Conservation (phyloP, 2,329 filamentous ascomycete species). For the Trichoderma endophyticum region DNA sequence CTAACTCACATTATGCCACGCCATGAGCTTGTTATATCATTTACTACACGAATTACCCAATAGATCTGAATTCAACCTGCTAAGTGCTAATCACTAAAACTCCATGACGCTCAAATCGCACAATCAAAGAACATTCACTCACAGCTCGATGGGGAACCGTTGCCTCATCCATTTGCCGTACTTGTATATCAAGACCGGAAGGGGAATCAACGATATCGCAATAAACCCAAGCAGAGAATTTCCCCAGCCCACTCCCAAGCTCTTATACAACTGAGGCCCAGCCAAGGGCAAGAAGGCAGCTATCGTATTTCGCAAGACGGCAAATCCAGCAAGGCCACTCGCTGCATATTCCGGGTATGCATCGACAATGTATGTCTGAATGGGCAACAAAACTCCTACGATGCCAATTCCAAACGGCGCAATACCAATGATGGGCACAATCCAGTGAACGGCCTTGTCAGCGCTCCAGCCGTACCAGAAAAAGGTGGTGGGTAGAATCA, state of each 20-base stretch:
- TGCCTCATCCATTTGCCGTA: conserved; percentile 8
- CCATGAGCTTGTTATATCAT: too few species aligned
- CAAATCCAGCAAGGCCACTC: conserved; percentile 27
- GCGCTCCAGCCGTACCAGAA: conserved; percentile 37
- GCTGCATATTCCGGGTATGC: conserved; percentile 29
- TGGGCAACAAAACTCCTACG: conserved; percentile 18
- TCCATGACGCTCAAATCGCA: background rate
- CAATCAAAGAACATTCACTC: background rate
- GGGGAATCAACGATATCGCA: conserved; percentile 24
- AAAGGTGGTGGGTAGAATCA: conserved; percentile 33
- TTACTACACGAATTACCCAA: too few species aligned
- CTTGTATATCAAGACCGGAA: background rate
- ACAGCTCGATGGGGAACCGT: background rate
- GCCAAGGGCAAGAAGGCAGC: conserved; percentile 69
- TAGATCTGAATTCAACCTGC: background rate
- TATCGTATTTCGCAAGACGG: conserved; percentile 50
- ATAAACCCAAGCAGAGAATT: conserved; percentile 50
- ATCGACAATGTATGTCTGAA: conserved; percentile 43
- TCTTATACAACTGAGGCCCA: conserved; percentile 59
- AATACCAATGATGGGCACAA: conserved; percentile 36
- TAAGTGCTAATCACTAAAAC: background rate
- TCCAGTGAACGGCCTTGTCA: conserved; percentile 32
- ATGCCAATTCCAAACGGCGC: conserved; percentile 5
- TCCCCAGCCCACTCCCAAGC: conserved; percentile 58
- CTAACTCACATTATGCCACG: background rate